Evolutionary conservation across 2,329 filamentous ascomycete genomes (phyloP), one percentile per base, ranked within the genome.

Genomic region (Penicillium sp.): DNA sequence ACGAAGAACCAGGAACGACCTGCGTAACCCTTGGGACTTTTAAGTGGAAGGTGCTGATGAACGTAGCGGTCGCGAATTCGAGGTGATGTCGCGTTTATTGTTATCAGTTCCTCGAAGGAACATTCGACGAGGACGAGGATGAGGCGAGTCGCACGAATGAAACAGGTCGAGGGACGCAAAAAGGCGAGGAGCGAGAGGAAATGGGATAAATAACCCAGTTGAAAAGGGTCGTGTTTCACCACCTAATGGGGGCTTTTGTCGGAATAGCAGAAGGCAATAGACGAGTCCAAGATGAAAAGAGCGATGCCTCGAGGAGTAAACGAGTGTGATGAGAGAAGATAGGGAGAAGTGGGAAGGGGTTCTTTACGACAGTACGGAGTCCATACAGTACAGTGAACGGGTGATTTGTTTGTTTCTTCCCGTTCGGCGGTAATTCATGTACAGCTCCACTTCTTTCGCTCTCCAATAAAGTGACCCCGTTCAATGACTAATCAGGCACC

Each of bases 1-100:
- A 45, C 26, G 53, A 64, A 59, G 51, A 52, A 57, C 43, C 52
- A 62, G 65, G 65, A 58, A 69, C 67, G 67, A 58, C 67, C 67
- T 35, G 67, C 67, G 67, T 66, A 60, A 61, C 64, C 66, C 65
- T 68, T 49, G 38, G 38, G 40, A 54, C 47, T 50, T 55, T 57
- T 49, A 44, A 20, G 38, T 40, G 22, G 32, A 47, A 27, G 48
- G 42, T 45, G 29, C 6, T 28, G 42, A 48, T 36, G 31, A 40
- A 20, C 23, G 43, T 37, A 44, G 46, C 49, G 39, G 37, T 26
- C 22, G 23, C 18, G 29, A 32, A 40, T 20, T 18, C 14, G n/a
- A 22, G 16, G 16, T 14, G 20, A 28, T 28, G 36, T 35, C 44
- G 49, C 16, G 36, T 28, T 3, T 3, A 22, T 32, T 9, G 20